Evolutionary conservation across 2,329 filamentous ascomycete species (phyloP).

Genomic region (Intubia oerlemansii): DNA sequence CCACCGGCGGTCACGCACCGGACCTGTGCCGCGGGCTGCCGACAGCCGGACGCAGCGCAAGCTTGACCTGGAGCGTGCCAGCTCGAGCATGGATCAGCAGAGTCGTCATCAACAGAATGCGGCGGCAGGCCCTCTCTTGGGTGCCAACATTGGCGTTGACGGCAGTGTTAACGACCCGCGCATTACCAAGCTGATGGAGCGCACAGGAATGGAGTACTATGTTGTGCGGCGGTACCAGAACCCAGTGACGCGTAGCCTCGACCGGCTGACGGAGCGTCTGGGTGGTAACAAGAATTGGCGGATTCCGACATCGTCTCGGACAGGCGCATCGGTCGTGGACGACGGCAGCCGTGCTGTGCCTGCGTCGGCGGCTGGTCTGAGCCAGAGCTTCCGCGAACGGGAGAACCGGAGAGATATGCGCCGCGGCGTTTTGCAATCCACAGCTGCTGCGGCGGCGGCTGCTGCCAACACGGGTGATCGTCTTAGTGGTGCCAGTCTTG

Average conservation of each 20-base stretch:
- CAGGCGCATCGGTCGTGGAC: conserved; percentile 1
- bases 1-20: background rate
- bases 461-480: conserved; percentile 19
- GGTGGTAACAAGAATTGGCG: conserved; percentile 26
- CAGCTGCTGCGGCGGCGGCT: conserved; percentile 1
- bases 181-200: conserved; percentile 42
- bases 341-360: conserved; percentile 5
- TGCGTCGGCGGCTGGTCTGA: conserved; percentile 11
- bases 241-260: conserved; percentile 41
- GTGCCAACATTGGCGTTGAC: conserved; percentile 27
- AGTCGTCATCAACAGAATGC: conserved; percentile 18
- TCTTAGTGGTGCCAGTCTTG: conserved; percentile 27
- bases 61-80: conserved; percentile 51
- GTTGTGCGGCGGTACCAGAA: conserved; percentile 54
- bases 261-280: conserved; percentile 28
- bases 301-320: conserved; percentile 16
- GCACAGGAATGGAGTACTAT: conserved; percentile 52
- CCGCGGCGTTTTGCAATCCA: conserved; percentile 5
- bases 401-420: no score
- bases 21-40: background rate
- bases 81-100: conserved; percentile 46
- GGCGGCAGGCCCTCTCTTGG: conserved; percentile 22
- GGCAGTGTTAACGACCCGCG: conserved; percentile 41
- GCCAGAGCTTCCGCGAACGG: conserved; percentile 18
- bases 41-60: conserved; percentile 52